Conservation (phyloP, 2,329 filamentous ascomycete genomes). For the Akanthomyces uredinophilus region DNA sequence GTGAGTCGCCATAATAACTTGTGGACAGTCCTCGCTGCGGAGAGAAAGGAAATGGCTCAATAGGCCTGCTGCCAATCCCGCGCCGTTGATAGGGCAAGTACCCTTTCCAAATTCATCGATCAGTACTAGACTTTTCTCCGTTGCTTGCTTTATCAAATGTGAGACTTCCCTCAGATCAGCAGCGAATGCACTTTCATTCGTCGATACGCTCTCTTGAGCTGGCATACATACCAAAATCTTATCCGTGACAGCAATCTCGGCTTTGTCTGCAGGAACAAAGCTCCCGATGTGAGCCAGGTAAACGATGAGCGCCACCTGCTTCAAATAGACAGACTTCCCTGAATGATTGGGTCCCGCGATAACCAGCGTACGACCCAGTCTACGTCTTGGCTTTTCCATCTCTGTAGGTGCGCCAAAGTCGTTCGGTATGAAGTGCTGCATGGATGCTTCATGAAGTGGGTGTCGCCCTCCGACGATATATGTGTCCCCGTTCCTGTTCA, state of each 20-base stretch:
- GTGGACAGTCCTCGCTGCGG: conserved; percentile 40
- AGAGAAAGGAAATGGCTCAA: conserved; percentile 51
- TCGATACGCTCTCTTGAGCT: conserved; percentile 60
- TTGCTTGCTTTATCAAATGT: conserved; percentile 68
- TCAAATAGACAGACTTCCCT: conserved; percentile 93
- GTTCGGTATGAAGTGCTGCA: conserved; percentile 78
- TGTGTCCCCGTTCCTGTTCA: conserved; percentile 67
- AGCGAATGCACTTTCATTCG: conserved; percentile 57
- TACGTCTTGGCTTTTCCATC: conserved; percentile 45
- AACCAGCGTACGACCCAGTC: conserved; percentile 47
- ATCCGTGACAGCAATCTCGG: conserved; percentile 81
- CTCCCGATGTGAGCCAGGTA: conserved; percentile 91
- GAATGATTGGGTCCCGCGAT: conserved; percentile 95
- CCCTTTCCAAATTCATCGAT: conserved; percentile 85
- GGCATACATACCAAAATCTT: conserved; percentile 85
- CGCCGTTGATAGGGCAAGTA: conserved; percentile 53
- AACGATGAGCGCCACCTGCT: conserved; percentile 84
- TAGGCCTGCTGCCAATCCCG: conserved; percentile 53
- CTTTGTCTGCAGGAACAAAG: conserved; percentile 76
- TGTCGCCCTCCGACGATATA: conserved; percentile 76
- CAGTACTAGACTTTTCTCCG: conserved; percentile 72
- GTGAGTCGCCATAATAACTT: conserved; percentile 58
- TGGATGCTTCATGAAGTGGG: conserved; percentile 77
- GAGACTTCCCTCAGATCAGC: conserved; percentile 86
- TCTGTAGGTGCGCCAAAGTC: conserved; percentile 56